These are phyloP conservation scores for Trichoderma cornu-damae DNA, from an alignment of 2,329 filamentous ascomycete genomes.

Conservation along the genomic window DNA sequence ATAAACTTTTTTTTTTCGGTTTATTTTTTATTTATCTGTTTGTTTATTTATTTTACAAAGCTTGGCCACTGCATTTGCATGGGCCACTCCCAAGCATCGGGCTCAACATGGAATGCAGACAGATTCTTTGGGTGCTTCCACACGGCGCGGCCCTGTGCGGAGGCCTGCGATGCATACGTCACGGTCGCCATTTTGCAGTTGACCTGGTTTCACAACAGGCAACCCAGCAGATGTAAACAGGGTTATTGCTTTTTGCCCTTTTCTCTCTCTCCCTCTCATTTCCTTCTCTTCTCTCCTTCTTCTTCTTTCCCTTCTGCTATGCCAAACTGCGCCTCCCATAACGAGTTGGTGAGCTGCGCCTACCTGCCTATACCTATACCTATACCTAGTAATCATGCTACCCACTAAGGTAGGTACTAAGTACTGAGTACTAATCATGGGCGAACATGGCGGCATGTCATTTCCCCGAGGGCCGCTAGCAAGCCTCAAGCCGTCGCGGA, in stretches of 20 bases:
- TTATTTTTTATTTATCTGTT: too few relatives aligned
- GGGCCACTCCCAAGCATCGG: neutral
- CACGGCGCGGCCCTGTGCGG: too few relatives aligned
- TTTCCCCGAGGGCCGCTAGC: neutral
- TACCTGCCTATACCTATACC: too few relatives aligned
- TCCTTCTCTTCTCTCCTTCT: neutral
- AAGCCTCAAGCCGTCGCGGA: neutral
- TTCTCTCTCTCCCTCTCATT: neutral
- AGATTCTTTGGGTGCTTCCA: too few relatives aligned
- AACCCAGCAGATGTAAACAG: neutral
- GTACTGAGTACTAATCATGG: too few relatives aligned
- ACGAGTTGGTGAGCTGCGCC: neutral
- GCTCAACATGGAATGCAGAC: constrained; percentile 1
- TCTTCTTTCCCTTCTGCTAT: neutral
- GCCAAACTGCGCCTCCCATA: neutral
- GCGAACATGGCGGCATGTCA: neutral
- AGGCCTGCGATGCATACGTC: neutral
- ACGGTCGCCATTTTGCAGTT: constrained; percentile 1
- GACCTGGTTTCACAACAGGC: constrained; percentile 8
- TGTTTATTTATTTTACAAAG: too few relatives aligned
- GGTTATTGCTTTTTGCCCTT: neutral
- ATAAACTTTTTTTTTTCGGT: neutral
- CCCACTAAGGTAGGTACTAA: too few relatives aligned
- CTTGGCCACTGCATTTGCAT: neutral
- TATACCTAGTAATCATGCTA: too few relatives aligned